phyloP scores from a whole-genome alignment of 768 basidiomycete species.

The Leccinum fibrillosum region DNA sequence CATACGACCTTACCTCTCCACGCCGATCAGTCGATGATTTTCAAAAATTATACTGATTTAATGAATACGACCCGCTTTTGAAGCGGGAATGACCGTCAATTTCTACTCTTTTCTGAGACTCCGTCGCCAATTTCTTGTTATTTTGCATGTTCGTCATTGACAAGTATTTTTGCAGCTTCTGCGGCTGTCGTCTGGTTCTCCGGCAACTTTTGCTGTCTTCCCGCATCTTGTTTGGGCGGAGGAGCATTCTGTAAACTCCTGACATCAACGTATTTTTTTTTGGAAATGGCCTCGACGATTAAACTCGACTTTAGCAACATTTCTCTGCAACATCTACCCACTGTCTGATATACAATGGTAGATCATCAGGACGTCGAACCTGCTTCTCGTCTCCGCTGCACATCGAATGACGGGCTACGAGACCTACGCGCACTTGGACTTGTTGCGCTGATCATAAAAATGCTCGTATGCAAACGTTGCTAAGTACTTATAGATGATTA shows the following conservation, averaged over 20 bases:
- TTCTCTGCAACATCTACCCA: background rate
- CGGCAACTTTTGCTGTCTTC: background rate
- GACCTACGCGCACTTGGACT: background rate
- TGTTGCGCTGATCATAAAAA: no score
- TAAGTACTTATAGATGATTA: no score
- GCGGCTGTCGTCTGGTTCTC: background rate
- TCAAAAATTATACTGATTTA: constrained; percentile 11
- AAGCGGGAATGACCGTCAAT: constrained; percentile 6
- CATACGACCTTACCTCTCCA: background rate
- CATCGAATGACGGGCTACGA: background rate
- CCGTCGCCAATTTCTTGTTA: background rate
- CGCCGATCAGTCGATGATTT: constrained; percentile 1
- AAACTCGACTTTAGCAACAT: background rate
- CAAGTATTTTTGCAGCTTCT: background rate
- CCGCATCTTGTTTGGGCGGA: background rate
- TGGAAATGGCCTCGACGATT: background rate
- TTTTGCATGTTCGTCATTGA: background rate
- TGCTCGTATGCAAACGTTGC: no score
- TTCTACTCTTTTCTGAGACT: background rate
- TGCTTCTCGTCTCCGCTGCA: background rate
- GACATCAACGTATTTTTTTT: background rate
- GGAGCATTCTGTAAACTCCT: background rate
- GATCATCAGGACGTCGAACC: background rate
- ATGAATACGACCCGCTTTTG: constrained; percentile 10
- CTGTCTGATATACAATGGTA: background rate